phyloP scores from a whole-genome alignment of 2,329 filamentous ascomycete genomes.

The Penicillium corylophilum region DNA sequence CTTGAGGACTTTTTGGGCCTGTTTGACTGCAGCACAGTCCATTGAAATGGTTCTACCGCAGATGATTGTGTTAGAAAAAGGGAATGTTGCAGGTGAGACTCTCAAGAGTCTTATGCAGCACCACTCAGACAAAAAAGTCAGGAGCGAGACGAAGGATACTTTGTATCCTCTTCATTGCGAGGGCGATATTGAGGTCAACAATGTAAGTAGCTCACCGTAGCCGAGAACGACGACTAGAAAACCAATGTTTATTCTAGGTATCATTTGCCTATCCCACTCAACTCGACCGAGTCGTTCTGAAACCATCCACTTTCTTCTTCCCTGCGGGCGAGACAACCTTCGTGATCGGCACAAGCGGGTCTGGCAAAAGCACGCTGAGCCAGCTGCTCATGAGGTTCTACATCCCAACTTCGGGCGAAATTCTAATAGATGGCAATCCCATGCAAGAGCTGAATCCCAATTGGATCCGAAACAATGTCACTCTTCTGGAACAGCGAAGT shows the following conservation, averaged over 20 bases:
- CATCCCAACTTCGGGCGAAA: conserved; percentile 60
- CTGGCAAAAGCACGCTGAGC: conserved; percentile 85
- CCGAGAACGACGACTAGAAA: too few species aligned
- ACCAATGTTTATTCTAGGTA: conserved; percentile 52
- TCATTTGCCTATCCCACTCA: conserved; percentile 79
- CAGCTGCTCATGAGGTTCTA: conserved; percentile 81
- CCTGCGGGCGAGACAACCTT: conserved; percentile 72
- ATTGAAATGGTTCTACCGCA: conserved; percentile 74
- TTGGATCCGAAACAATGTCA: conserved; percentile 78
- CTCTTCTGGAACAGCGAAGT: conserved; percentile 78
- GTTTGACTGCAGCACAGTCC: conserved; percentile 71
- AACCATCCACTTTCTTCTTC: conserved; percentile 66
- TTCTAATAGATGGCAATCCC: conserved; percentile 66
- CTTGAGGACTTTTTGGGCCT: conserved; percentile 82
- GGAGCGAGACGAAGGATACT: conserved; percentile 30
- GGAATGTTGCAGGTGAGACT: conserved; percentile 68
- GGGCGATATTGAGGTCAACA: conserved; percentile 67
- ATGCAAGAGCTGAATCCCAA: conserved; percentile 61
- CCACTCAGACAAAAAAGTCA: conserved; percentile 12
- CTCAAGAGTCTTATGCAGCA: conserved; percentile 53
- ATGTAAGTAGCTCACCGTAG: conserved; percentile 49
- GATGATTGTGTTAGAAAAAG: conserved; percentile 74
- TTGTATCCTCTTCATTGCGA: conserved; percentile 47
- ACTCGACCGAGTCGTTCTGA: conserved; percentile 59
- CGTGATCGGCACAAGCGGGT: conserved; percentile 81